These are phyloP conservation scores for Citrus sp. DNA, from an alignment of 345 rosid species.

Conservation along the genomic window DNA sequence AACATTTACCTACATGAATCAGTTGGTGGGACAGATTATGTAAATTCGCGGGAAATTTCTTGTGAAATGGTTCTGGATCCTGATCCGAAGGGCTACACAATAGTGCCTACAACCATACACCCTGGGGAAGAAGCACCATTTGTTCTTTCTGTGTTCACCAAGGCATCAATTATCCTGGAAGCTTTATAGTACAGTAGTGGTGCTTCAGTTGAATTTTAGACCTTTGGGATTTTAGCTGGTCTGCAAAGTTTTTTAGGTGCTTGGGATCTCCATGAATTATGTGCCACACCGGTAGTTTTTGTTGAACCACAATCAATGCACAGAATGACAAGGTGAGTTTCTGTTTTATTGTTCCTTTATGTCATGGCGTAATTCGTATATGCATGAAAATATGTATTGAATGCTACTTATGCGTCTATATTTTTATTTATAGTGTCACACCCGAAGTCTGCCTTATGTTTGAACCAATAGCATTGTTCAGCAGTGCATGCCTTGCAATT, in stretches of 20 bases:
- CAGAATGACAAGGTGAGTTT: conserved; percentile 24
- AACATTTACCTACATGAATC: conserved; percentile 96
- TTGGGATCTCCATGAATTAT: conserved; percentile 36
- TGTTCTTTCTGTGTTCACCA: conserved; percentile 94
- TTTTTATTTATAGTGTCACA: too few species aligned
- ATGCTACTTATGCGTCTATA: too few species aligned
- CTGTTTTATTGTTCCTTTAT: not conserved
- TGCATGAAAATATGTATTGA: not conserved
- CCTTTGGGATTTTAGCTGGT: conserved; percentile 24
- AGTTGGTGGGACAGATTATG: conserved; percentile 99
- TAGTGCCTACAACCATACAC: conserved; percentile 97
- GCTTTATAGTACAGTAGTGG: conserved; percentile 45
- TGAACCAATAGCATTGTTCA: not conserved
- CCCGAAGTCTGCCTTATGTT: too few species aligned
- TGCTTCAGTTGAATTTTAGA: conserved; percentile 14
- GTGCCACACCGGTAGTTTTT: conserved; percentile 20
- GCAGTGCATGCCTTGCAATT: not conserved
- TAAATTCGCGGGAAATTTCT: conserved; percentile 98
- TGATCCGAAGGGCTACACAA: conserved; percentile 99
- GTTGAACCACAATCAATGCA: conserved; percentile 18
- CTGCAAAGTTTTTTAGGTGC: conserved; percentile 28
- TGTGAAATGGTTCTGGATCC: conserved; percentile 99
- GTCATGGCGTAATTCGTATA: not conserved
- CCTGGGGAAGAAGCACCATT: conserved; percentile 99
- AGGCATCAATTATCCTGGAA: conserved; percentile 81